Evolutionary conservation across 768 basidiomycete genomes (phyloP), one percentile per base, ranked within the genome.

Genomic region (Coprinopsis marcescibilis): DNA sequence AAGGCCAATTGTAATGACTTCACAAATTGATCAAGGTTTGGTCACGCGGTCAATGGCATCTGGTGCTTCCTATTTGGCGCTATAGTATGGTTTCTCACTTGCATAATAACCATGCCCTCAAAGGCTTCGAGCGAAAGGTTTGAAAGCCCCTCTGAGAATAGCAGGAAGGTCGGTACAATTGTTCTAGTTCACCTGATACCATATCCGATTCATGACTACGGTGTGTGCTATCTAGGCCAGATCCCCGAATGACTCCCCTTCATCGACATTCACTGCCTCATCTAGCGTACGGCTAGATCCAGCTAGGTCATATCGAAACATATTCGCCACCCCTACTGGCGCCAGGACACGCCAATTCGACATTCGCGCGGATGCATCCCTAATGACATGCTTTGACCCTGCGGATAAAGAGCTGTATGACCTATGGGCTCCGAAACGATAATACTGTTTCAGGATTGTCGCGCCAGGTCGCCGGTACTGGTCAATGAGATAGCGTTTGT

Each of bases 371-470:
- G 86, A 89, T 60, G 76, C 82, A 3, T 65, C 82, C 5, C 67
- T 88, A 33, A 59, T 80, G 46, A 85, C 85, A 26, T 84, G 78
- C 52, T 91, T 91, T 55, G 86, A 90, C 61, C 74, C 78, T 12
- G 69, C 74, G 19, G 89, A 91, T 64, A 80, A 73, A 65, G 83
- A 88, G 54, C 69, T 91, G 17, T 89, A 89, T 55, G 77, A 81
- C 36, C 69, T 89, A 8, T 90, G 89, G 88, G 83, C 71, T 23
- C 81, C 84, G 3, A 73, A 65, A 51, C 56, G 60, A 49, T 70
- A 55, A 57, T n/a, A 32, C 43, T 36, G 30, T 24, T 13, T 34
- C 33, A n/a, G 10, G 45, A 48, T 13, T 20, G 30, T 11, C 30
- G 15, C 24, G 17, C 32, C 19, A 10, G 38, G 26, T 27, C 13